Evolutionary conservation across 2,329 filamentous ascomycete species (phyloP).

Genomic region (Rutstroemia sp.): DNA sequence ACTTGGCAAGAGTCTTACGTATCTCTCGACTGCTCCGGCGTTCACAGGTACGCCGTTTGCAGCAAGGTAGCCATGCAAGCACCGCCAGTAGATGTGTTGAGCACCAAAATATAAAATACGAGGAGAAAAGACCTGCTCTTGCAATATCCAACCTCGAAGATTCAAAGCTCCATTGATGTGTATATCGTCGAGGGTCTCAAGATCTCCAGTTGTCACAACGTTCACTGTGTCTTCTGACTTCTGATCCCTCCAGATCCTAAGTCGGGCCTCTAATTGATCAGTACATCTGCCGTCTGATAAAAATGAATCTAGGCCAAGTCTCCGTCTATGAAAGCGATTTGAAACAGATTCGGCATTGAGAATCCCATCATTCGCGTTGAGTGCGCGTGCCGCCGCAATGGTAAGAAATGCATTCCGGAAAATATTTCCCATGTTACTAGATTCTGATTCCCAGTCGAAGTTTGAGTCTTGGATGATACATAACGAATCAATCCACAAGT

Average conservation of each 20-base stretch:
- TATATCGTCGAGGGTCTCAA: not conserved
- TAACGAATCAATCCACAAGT: too few relatives aligned
- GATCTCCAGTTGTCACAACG: not conserved
- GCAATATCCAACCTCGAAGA: not conserved
- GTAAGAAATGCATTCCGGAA: conserved; percentile 1
- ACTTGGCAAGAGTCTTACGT: not conserved
- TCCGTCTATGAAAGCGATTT: not conserved
- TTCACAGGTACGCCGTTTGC: not conserved
- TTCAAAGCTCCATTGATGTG: not conserved
- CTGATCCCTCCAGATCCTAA: not conserved
- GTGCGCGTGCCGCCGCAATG: not conserved
- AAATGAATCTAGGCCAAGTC: too few relatives aligned
- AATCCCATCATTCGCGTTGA: not conserved
- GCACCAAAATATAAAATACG: not conserved
- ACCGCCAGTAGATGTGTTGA: not conserved
- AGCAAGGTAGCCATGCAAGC: not conserved
- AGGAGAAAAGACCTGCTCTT: not conserved
- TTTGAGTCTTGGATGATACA: too few relatives aligned
- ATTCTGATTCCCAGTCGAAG: too few relatives aligned
- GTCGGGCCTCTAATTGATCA: not conserved
- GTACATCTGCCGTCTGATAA: too few relatives aligned
- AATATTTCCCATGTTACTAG: not conserved
- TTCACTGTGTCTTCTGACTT: not conserved
- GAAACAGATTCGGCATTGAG: not conserved
- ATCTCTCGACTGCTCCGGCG: not conserved